Evolutionary conservation across 2,329 filamentous ascomycete species (phyloP).

Genomic region (Simplicillium aogashimaense): DNA sequence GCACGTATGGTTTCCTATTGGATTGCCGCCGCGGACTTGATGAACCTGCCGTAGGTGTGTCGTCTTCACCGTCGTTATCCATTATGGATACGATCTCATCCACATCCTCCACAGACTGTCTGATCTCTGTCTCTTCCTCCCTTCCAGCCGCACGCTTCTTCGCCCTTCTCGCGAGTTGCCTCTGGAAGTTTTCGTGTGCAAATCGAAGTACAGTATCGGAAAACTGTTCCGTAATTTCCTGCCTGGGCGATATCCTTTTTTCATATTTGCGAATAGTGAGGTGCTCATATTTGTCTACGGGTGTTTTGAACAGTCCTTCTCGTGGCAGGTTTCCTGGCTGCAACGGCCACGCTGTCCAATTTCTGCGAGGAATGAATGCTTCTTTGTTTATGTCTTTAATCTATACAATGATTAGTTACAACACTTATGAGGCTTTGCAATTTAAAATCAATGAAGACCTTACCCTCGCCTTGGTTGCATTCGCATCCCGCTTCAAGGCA

Average conservation of each 20-base stretch:
- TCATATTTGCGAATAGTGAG: slow-evolving; percentile 39
- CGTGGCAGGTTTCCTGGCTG: slow-evolving; percentile 50
- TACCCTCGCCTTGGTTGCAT: slow-evolving; percentile 9
- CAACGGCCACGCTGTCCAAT: slow-evolving; percentile 84
- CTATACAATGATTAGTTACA: slow-evolving; percentile 10
- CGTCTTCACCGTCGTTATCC: background rate
- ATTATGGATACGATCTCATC: background rate
- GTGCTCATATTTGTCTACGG: slow-evolving; percentile 34
- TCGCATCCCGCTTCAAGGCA: slow-evolving; percentile 43
- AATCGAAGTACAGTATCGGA: slow-evolving; percentile 53
- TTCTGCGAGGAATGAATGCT: slow-evolving; percentile 41
- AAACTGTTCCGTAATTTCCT: slow-evolving; percentile 59
- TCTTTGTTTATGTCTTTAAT: slow-evolving; percentile 15
- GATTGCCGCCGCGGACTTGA: too few relatives aligned
- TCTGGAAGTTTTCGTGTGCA: slow-evolving; percentile 55
- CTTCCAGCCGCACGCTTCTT: background rate
- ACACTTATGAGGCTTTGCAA: background rate
- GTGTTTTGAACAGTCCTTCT: slow-evolving; percentile 37
- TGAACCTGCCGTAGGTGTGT: too few relatives aligned
- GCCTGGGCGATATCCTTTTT: slow-evolving; percentile 40
- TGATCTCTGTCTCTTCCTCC: slow-evolving; percentile 2
- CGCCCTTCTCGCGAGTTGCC: slow-evolving; percentile 9
- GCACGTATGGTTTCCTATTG: too few relatives aligned
- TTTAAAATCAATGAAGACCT: background rate
- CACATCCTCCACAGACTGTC: background rate